These are phyloP conservation scores for Suhomyces maxii DNA, from an alignment of 1,139 yeast genomes.

Conservation along the genomic window DNA sequence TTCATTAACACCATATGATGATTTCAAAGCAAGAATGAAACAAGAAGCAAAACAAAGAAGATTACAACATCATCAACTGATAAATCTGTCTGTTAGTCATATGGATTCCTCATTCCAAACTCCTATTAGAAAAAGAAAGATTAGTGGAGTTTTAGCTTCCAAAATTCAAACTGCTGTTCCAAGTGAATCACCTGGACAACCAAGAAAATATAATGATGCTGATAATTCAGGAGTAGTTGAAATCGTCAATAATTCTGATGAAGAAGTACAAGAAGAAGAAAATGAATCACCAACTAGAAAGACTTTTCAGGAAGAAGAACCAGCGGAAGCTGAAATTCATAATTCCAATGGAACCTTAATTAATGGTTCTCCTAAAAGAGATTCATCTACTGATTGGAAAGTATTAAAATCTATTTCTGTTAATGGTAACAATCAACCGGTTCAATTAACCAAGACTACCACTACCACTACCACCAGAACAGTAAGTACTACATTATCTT, in stretches of 20 bases:
- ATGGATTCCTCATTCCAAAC: slow-evolving; percentile 57
- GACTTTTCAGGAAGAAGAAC: slow-evolving; percentile 18
- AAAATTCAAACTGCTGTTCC: slow-evolving; percentile 81
- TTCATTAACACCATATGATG: slow-evolving; percentile 64
- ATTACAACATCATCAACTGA: slow-evolving; percentile 33
- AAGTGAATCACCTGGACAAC: slow-evolving; percentile 93
- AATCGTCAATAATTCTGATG: slow-evolving; percentile 42
- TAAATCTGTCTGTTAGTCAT: slow-evolving; percentile 31
- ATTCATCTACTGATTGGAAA: slow-evolving; percentile 35
- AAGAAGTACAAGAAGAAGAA: slow-evolving; percentile 19
- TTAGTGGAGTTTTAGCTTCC: slow-evolving; percentile 68
- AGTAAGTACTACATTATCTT: slow-evolving; percentile 45
- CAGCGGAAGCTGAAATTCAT: slow-evolving; percentile 15
- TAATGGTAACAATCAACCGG: slow-evolving; percentile 35
- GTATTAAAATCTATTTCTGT: slow-evolving; percentile 45
- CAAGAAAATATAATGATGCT: slow-evolving; percentile 64
- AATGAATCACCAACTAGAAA: slow-evolving; percentile 25
- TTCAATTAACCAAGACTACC: slow-evolving; percentile 48
- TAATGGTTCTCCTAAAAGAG: slow-evolving; percentile 27
- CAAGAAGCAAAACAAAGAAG: slow-evolving; percentile 47
- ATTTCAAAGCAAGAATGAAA: slow-evolving; percentile 49
- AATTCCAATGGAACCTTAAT: slow-evolving; percentile 14
- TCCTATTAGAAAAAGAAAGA: slow-evolving; percentile 69
- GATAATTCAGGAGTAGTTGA: slow-evolving; percentile 28
- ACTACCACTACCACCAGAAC: slow-evolving; percentile 53